Percentiles rank a stretch among this genome's conserved stretches.
Evolutionary conservation across 176 grass and related monocot genomes (phyloP).

Genomic region (Oryza nivara): DNA sequence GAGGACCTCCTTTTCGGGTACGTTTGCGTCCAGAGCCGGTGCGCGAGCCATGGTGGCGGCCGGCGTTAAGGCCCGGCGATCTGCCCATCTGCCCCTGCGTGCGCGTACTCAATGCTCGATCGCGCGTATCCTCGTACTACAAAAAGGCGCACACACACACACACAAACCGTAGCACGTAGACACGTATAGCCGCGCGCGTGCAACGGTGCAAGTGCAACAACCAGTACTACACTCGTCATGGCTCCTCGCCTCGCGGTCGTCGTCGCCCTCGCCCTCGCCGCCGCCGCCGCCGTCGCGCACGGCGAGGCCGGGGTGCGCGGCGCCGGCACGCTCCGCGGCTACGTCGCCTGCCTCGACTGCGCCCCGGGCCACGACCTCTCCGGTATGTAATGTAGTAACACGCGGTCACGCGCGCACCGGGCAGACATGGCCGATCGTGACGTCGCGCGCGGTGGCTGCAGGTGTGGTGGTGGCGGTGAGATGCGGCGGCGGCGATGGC

Average conservation of each 20-base stretch:
- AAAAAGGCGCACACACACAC: neutral
- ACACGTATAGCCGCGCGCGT: no score
- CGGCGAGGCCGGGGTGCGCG: constrained; percentile 4
- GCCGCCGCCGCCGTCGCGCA: constrained; percentile 14
- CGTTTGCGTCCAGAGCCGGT: neutral
- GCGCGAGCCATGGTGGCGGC: neutral
- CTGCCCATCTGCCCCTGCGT: neutral
- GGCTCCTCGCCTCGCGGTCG: neutral
- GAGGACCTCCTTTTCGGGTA: neutral
- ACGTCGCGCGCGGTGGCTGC: no score
- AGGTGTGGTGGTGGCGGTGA: constrained; percentile 57
- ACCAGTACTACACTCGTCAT: no score
- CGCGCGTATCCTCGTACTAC: neutral
- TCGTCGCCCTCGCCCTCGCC: constrained; percentile 1
- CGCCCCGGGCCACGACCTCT: constrained; percentile 38
- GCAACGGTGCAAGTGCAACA: no score
- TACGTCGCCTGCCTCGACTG: constrained; percentile 55
- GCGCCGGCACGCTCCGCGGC: constrained; percentile 31
- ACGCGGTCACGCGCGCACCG: no score
- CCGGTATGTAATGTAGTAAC: constrained; percentile 17
- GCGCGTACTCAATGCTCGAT: neutral
- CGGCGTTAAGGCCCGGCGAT: neutral
- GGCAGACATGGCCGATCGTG: no score
- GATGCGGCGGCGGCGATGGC: constrained; percentile 23
- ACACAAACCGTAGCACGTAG: no score